phyloP scores from a whole-genome alignment of 2,329 filamentous ascomycete species.

The Aspergillus sergii region DNA sequence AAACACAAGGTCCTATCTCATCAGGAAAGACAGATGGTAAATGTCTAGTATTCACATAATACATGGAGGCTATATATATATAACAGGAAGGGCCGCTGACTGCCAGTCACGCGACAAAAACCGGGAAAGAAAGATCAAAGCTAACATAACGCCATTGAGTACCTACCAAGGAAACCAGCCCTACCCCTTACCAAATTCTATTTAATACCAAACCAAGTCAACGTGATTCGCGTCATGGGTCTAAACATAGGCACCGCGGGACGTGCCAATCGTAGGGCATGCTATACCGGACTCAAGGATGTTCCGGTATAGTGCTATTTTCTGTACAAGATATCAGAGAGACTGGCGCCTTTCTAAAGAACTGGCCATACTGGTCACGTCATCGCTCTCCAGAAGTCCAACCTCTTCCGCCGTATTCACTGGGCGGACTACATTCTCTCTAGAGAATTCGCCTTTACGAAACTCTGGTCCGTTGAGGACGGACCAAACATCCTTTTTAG shows the following conservation, averaged over 20 bases:
- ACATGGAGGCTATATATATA: background rate
- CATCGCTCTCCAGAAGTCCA: slow-evolving; percentile 40
- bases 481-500: slow-evolving; percentile 97
- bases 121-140: background rate
- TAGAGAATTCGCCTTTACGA: slow-evolving; percentile 33
- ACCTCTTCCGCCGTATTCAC: slow-evolving; percentile 36
- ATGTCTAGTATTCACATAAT: background rate
- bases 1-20: background rate
- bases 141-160: slow-evolving; percentile 5
- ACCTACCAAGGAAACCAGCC: slow-evolving; percentile 8
- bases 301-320: background rate
- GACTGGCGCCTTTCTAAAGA: slow-evolving; percentile 36
- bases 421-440: slow-evolving; percentile 29
- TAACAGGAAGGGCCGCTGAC: background rate
- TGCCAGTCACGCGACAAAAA: background rate
- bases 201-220: background rate
- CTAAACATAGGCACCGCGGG: background rate
- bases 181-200: slow-evolving; percentile 1
- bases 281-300: background rate
- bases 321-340: slow-evolving; percentile 21
- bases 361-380: slow-evolving; percentile 33
- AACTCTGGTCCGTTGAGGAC: slow-evolving; percentile 79
- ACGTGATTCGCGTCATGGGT: background rate
- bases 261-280: background rate
- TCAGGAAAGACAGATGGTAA: background rate